Conservation (phyloP, 192 early-diverging fungal genomes). For the Coemansia sp. region DNA sequence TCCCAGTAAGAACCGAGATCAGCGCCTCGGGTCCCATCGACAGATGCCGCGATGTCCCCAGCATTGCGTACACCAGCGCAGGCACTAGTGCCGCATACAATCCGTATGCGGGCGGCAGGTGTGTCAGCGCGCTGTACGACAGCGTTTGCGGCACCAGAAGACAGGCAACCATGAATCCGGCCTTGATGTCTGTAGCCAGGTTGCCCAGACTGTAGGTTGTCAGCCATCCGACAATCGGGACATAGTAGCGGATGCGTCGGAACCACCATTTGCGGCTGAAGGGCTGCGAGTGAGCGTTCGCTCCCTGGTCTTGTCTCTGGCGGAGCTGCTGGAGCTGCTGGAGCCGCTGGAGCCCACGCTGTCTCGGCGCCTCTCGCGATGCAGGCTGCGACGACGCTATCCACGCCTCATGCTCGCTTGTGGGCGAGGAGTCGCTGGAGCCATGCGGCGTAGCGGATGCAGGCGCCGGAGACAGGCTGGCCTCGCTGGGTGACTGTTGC, state of each 20-base stretch:
- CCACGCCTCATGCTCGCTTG: background rate
- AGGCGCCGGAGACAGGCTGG: slow-evolving; percentile 6
- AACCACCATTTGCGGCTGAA: slow-evolving; percentile 41
- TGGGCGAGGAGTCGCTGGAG: background rate
- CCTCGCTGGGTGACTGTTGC: background rate
- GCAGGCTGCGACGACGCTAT: background rate
- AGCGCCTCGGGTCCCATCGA: slow-evolving; percentile 95
- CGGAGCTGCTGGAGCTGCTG: slow-evolving; percentile 17
- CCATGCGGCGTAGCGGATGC: background rate
- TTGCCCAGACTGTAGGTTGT: slow-evolving; percentile 69
- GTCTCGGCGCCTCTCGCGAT: background rate
- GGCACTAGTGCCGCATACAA: slow-evolving; percentile 87
- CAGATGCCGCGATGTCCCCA: slow-evolving; percentile 94
- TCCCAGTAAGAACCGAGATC: slow-evolving; percentile 81
- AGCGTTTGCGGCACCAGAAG: slow-evolving; percentile 75
- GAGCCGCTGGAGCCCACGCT: slow-evolving; percentile 10
- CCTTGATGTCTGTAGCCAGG: slow-evolving; percentile 75
- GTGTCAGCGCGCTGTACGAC: slow-evolving; percentile 89
- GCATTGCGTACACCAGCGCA: slow-evolving; percentile 79
- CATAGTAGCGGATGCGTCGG: slow-evolving; percentile 81
- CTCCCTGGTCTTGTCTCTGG: background rate
- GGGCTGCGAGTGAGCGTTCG: slow-evolving; percentile 1
- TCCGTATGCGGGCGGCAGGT: slow-evolving; percentile 85
- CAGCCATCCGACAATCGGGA: slow-evolving; percentile 93
- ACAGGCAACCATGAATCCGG: slow-evolving; percentile 82